Percentiles rank a stretch among this genome's conserved stretches.
Conservation (phyloP, 305 asterid species). For the Plantago lanceolata region DNA sequence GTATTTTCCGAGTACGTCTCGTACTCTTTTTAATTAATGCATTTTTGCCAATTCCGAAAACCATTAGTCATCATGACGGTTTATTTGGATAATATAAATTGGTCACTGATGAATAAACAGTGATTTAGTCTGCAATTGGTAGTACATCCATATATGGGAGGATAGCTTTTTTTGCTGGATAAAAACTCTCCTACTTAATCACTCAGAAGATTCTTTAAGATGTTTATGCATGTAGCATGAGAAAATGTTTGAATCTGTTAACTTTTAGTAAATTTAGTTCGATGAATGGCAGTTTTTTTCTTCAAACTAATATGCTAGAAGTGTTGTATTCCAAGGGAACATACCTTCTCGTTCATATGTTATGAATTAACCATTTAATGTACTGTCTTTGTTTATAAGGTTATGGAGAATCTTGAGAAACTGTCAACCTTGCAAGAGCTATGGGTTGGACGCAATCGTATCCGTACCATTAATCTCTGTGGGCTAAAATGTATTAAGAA, state of each 20-base stretch:
- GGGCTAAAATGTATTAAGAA: conserved; percentile 87
- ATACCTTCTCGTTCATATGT: conserved; percentile 12
- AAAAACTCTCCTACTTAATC: background rate
- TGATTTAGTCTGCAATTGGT: background rate
- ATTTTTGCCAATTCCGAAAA: too few species aligned
- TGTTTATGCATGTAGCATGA: background rate
- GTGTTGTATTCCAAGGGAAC: conserved; percentile 4
- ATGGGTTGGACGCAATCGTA: conserved; percentile 97
- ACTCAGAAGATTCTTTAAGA: too few species aligned
- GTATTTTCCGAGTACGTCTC: too few species aligned
- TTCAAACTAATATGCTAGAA: conserved; percentile 1
- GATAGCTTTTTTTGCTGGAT: background rate
- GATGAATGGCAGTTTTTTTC: background rate
- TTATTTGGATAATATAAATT: too few species aligned
- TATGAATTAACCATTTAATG: conserved; percentile 8
- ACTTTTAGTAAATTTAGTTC: conserved; percentile 7
- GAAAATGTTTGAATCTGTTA: background rate
- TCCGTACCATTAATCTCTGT: conserved; percentile 67
- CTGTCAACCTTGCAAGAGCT: conserved; percentile 70
- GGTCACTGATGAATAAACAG: background rate
- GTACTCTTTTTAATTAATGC: too few species aligned
- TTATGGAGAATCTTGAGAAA: conserved; percentile 76
- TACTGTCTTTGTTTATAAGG: conserved; percentile 35
- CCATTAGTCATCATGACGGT: background rate
- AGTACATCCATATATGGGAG: background rate